Evolutionary conservation across 768 basidiomycete genomes (phyloP).

Genomic region (Termitomyces sp.): DNA sequence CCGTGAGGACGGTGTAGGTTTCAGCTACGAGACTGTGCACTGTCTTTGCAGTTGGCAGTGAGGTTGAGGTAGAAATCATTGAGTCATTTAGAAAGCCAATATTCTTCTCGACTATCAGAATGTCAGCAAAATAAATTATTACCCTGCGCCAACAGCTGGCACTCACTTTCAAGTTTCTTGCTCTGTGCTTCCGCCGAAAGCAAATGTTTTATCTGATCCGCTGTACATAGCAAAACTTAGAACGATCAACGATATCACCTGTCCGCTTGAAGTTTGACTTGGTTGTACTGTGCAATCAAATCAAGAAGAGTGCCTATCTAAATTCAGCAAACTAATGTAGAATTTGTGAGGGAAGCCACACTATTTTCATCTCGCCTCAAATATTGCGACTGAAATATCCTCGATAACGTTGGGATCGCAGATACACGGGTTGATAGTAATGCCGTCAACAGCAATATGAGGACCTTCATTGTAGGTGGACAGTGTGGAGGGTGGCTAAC

Average conservation of each 20-base stretch:
- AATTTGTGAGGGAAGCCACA: neutral
- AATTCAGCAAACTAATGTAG: neutral
- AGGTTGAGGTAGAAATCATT: neutral
- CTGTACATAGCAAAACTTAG: neutral
- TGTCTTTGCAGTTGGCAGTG: neutral
- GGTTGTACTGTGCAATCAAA: conserved; percentile 9
- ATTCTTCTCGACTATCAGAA: conserved; percentile 4
- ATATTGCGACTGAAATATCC: neutral
- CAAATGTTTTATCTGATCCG: neutral
- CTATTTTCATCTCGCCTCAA: conserved; percentile 8
- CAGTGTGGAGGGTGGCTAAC: conserved; percentile 8
- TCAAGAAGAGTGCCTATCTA: conserved; percentile 7
- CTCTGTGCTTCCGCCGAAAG: conserved; percentile 2
- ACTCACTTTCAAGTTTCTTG: conserved; percentile 8
- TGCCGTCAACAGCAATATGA: conserved; percentile 14
- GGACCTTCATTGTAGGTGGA: conserved; percentile 4
- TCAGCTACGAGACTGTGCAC: neutral
- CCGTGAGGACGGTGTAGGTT: conserved; percentile 10
- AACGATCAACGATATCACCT: neutral
- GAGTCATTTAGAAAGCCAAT: conserved; percentile 4
- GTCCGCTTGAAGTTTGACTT: conserved; percentile 6
- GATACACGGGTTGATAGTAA: conserved; percentile 1
- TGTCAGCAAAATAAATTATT: neutral
- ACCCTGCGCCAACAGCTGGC: neutral
- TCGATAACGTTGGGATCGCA: neutral